These are phyloP conservation scores for Solanum hybrid DNA, from an alignment of 305 asterid species.

Conservation along the genomic window DNA sequence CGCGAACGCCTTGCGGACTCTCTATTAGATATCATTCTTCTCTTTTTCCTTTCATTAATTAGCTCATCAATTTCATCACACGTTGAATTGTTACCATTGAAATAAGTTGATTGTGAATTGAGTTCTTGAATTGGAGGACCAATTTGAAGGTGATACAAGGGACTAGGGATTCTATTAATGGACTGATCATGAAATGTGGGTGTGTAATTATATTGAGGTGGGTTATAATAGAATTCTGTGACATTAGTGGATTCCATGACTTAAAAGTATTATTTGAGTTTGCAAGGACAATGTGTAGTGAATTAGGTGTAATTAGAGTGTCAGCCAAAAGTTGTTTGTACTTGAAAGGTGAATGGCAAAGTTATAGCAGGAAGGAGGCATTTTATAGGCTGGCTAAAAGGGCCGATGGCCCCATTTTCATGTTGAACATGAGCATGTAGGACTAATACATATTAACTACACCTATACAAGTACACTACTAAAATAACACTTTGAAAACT, in stretches of 20 bases:
- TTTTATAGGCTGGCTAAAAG: conserved; percentile 3
- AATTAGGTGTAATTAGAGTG: neutral
- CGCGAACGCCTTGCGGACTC: conserved; percentile 89
- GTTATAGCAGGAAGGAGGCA: neutral
- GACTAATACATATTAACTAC: neutral
- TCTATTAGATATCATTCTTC: conserved; percentile 86
- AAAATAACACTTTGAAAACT: neutral
- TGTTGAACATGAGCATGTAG: conserved; percentile 6
- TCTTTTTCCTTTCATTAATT: conserved; percentile 71
- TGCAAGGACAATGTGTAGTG: neutral
- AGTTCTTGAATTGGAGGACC: conserved; percentile 20
- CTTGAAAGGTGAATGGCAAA: neutral
- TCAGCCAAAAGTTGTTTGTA: neutral
- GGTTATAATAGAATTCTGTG: conserved; percentile 17
- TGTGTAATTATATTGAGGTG: conserved; percentile 4
- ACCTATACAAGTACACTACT: neutral
- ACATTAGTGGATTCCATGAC: conserved; percentile 33
- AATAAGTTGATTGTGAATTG: conserved; percentile 15
- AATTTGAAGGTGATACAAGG: conserved; percentile 18
- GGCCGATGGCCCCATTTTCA: neutral
- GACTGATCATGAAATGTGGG: conserved; percentile 9
- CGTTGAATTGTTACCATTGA: conserved; percentile 26
- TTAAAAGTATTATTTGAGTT: neutral
- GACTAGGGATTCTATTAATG: conserved; percentile 8
- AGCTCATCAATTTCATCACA: conserved; percentile 44